These are phyloP conservation scores for Hirschioporus abietinus DNA, from an alignment of 768 basidiomycete species.

Conservation along the genomic window DNA sequence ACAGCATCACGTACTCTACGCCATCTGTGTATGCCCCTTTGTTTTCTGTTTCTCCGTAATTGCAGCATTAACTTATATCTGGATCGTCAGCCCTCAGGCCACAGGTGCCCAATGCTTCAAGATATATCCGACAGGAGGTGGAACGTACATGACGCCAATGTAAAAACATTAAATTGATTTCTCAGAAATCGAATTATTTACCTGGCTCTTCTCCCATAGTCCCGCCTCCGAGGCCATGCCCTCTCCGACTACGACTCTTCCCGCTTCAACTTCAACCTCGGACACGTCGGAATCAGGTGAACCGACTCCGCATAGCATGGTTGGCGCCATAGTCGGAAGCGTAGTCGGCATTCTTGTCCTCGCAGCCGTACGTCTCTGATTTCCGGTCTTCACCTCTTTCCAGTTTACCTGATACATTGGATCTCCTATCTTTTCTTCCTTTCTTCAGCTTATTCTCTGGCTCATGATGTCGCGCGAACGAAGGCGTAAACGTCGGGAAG, in stretches of 20 bases:
- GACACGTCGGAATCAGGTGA: background rate
- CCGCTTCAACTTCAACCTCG: background rate
- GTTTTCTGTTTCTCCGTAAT: background rate
- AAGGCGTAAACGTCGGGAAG: background rate
- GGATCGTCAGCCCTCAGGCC: background rate
- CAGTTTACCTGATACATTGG: background rate
- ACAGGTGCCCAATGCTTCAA: background rate
- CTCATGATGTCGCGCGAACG: background rate
- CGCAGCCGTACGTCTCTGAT: background rate
- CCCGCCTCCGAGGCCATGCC: background rate
- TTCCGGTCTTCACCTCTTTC: too few relatives aligned
- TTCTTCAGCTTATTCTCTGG: background rate
- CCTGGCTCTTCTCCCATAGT: background rate
- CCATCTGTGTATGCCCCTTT: background rate
- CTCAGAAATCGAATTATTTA: background rate
- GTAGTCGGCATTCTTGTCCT: background rate
- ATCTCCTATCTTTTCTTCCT: background rate
- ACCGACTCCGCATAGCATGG: background rate
- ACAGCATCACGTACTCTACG: background rate
- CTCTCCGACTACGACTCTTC: background rate
- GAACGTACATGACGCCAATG: background rate
- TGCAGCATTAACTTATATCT: background rate
- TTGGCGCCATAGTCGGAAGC: background rate
- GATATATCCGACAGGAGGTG: background rate
- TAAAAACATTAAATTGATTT: background rate